A percentile compares a stretch with the other conserved stretches of the same genome.
phyloP scores from a whole-genome alignment of 441 rosid species.

The Pelargonium citronellum region DNA sequence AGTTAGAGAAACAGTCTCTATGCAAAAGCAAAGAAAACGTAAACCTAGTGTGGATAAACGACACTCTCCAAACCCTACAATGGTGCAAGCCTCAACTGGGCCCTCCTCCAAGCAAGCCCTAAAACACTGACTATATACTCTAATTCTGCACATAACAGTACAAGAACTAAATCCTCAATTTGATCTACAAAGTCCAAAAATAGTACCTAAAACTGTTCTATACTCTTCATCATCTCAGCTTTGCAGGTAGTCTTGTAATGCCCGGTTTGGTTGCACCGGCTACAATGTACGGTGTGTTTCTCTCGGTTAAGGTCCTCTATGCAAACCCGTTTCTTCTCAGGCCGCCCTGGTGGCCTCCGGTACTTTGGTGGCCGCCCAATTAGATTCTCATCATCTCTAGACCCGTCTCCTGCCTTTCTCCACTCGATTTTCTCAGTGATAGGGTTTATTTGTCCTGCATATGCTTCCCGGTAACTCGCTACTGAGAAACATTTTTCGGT shows the following conservation, averaged over 20 bases:
- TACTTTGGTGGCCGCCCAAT: conserved; percentile 50
- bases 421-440: conserved; percentile 34
- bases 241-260: conserved; percentile 63
- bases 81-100: too few relatives aligned
- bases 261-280: conserved; percentile 50
- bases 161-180: background rate
- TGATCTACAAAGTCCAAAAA: conserved; percentile 16
- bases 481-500: conserved; percentile 47
- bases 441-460: conserved; percentile 35
- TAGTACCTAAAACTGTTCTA: conserved; percentile 38
- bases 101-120: too few relatives aligned
- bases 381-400: conserved; percentile 25
- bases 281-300: conserved; percentile 52
- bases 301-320: conserved; percentile 40
- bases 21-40: too few relatives aligned
- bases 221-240: conserved; percentile 29
- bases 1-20: too few relatives aligned
- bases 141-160: background rate
- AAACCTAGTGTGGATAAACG: too few relatives aligned
- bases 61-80: too few relatives aligned
- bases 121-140: background rate
- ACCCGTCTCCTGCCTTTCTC: conserved; percentile 31
- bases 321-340: conserved; percentile 50
- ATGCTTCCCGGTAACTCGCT: conserved; percentile 39
- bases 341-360: conserved; percentile 51